Evolutionary conservation across 2,329 filamentous ascomycete genomes (phyloP).

Genomic region (Talaromyces amestolkiae): DNA sequence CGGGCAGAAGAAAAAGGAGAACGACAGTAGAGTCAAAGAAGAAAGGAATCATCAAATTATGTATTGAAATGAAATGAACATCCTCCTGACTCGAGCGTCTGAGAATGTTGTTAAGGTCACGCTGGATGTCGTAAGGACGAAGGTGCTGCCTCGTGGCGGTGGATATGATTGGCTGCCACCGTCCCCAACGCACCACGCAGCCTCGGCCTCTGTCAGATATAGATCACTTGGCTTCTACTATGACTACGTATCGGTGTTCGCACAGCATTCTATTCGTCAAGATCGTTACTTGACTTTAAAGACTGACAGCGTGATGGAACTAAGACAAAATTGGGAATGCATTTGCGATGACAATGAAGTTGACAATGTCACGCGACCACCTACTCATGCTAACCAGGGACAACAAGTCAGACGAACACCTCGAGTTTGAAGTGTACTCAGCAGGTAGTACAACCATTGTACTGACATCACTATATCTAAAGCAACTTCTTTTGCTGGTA

Average conservation of each 20-base stretch:
- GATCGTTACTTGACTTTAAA: neutral
- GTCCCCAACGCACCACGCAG: too few species aligned
- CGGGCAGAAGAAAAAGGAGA: neutral
- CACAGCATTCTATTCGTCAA: neutral
- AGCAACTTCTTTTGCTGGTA: too few species aligned
- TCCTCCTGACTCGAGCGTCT: neutral
- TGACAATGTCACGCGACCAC: slow-evolving; percentile 5
- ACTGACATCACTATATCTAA: neutral
- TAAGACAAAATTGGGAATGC: neutral
- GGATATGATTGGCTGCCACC: too few species aligned
- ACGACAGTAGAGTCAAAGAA: neutral
- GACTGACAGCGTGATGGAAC: neutral
- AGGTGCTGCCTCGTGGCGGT: neutral
- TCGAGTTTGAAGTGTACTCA: neutral
- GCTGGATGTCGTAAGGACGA: neutral
- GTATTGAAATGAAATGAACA: neutral
- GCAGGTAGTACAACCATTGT: neutral
- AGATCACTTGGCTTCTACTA: neutral
- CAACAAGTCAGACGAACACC: neutral
- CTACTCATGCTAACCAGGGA: neutral
- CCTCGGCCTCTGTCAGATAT: too few species aligned
- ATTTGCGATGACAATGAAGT: neutral
- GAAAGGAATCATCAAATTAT: neutral
- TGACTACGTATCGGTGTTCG: neutral
- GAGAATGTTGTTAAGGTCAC: neutral